Evolutionary conservation across 1,284 basidiomycete species (phyloP).

Genomic region (Trichosporon asahii): DNA sequence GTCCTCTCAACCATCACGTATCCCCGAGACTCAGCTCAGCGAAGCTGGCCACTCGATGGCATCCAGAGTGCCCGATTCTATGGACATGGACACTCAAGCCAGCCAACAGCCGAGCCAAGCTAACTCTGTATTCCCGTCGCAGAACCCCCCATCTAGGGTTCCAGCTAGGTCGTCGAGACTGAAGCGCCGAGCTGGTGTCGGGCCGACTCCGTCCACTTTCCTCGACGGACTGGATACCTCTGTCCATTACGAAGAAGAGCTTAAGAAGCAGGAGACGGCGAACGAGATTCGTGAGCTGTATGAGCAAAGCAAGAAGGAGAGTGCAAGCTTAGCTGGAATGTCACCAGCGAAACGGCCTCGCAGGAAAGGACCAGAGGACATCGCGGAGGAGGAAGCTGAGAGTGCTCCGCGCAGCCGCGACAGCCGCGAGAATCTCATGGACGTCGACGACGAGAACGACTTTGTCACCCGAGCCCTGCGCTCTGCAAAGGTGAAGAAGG

Average conservation of each 20-base stretch:
- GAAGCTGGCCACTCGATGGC: neutral
- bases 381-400: neutral
- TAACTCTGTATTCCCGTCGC: neutral
- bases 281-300: constrained; percentile 39
- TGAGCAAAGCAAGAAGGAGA: constrained; percentile 29
- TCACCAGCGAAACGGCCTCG: neutral
- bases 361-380: neutral
- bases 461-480: constrained; percentile 18
- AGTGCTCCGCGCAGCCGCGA: neutral
- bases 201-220: constrained; percentile 19
- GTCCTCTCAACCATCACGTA: constrained; percentile 10
- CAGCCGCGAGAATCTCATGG: constrained; percentile 25
- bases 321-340: constrained; percentile 7
- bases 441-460: constrained; percentile 33
- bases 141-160: neutral
- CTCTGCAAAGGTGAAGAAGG: constrained; percentile 11
- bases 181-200: constrained; percentile 28
- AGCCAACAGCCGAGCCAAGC: neutral
- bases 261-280: constrained; percentile 32
- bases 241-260: constrained; percentile 25
- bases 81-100: constrained; percentile 19
- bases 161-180: constrained; percentile 14
- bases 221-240: constrained; percentile 25
- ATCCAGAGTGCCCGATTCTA: constrained; percentile 22
- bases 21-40: constrained; percentile 18